Percentiles rank a stretch among this genome's conserved stretches.
These are phyloP conservation scores for Cyclospora cayetanensis DNA, from an alignment of 169 alveolate species.

Conservation along the genomic window DNA sequence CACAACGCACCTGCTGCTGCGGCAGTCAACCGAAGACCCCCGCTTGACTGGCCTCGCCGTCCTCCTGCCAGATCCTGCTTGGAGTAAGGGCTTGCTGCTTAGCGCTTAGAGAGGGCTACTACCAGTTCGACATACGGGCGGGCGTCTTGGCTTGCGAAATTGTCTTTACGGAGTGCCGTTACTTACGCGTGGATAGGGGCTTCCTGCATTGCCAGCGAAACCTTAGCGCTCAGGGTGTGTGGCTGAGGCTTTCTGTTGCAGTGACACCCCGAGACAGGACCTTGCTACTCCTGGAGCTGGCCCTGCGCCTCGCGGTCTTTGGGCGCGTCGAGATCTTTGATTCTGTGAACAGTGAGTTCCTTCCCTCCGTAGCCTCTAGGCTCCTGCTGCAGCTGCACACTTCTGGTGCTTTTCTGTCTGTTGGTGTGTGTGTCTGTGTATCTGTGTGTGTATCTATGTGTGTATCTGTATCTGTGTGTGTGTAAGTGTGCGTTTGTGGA, in stretches of 20 bases:
- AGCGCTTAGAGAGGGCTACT: background rate
- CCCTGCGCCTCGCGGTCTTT: slow-evolving; percentile 49
- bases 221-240: background rate
- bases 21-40: background rate
- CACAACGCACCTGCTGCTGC: background rate
- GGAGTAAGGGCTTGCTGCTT: slow-evolving; percentile 13
- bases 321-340: slow-evolving; percentile 31
- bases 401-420: background rate
- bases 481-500: background rate
- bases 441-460: background rate
- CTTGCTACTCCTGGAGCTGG: slow-evolving; percentile 64
- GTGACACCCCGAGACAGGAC: slow-evolving; percentile 25
- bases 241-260: slow-evolving; percentile 3
- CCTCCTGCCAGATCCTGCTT: slow-evolving; percentile 38
- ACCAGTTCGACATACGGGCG: no score
- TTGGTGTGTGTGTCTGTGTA: background rate
- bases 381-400: background rate
- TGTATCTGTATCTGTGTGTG: no score
- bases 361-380: background rate
- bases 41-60: background rate
- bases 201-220: no score
- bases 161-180: no score
- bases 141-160: no score
- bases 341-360: background rate
- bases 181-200: no score